Conservation (phyloP, 2,329 filamentous ascomycete species). For the Emericellopsis cladophorae region DNA sequence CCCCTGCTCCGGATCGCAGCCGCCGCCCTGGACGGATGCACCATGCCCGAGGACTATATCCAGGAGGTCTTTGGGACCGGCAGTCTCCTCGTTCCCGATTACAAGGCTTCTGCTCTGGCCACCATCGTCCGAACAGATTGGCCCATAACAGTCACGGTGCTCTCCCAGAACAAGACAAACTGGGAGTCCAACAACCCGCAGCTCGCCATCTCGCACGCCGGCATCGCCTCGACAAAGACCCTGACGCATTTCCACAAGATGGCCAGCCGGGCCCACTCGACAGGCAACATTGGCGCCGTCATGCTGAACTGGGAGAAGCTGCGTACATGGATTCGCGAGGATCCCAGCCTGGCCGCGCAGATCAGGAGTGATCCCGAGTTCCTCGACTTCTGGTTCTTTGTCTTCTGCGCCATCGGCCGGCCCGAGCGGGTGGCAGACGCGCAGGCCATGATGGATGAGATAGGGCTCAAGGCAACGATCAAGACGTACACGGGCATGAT, state of each 20-base stretch:
- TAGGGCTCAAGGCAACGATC: constrained; percentile 44
- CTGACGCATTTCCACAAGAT: constrained; percentile 12
- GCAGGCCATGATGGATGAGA: constrained; percentile 27
- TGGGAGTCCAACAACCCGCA: no score
- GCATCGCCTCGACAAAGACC: neutral
- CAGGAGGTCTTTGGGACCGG: no score
- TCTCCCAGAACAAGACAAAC: no score
- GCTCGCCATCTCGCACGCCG: neutral
- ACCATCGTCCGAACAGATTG: no score
- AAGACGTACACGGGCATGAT: constrained; percentile 65
- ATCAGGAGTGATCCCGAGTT: constrained; percentile 20
- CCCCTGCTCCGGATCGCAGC: no score
- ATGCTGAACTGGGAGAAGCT: constrained; percentile 20
- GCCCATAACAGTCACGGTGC: no score
- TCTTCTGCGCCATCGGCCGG: constrained; percentile 22
- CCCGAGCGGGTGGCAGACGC: constrained; percentile 17
- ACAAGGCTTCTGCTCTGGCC: no score
- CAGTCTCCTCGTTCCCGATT: no score
- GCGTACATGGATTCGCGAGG: constrained; percentile 9
- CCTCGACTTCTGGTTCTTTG: constrained; percentile 25
- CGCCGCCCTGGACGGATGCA: no score
- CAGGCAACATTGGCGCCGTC: constrained; percentile 15
- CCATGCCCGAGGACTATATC: no score
- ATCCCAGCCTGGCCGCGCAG: constrained; percentile 10
- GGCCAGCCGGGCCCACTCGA: constrained; percentile 14